Percentiles rank a stretch among this genome's conserved stretches.
Conservation (phyloP, 352 stramenopile species). For the Phytophthora podocarpi region DNA sequence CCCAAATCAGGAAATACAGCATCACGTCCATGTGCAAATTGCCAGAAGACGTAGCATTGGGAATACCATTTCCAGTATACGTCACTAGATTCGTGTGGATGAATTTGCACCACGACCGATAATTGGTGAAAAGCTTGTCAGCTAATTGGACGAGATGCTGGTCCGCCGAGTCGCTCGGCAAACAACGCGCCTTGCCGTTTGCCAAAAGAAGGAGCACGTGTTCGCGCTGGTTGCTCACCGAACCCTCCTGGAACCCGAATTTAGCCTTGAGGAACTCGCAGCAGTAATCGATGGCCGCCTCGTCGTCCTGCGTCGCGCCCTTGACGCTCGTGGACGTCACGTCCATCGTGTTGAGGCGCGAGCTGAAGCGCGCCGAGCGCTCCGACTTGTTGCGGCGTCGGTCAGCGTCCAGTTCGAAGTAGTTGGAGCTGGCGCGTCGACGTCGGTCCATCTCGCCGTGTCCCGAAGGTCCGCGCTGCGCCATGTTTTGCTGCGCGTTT, state of each 20-base stretch:
- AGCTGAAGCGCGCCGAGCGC: constrained; percentile 62
- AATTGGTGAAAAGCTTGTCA: constrained; percentile 79
- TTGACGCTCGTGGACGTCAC: constrained; percentile 45
- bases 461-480: constrained; percentile 34
- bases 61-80: constrained; percentile 36
- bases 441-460: constrained; percentile 47
- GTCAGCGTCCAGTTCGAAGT: constrained; percentile 83
- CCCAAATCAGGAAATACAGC: constrained; percentile 97
- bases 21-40: constrained; percentile 92
- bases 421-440: constrained; percentile 78
- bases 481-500: constrained; percentile 13
- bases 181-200: constrained; percentile 69
- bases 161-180: constrained; percentile 51
- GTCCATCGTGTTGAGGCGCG: constrained; percentile 61
- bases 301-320: constrained; percentile 70
- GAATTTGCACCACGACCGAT: constrained; percentile 79
- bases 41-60: constrained; percentile 14
- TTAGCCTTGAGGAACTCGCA: constrained; percentile 80
- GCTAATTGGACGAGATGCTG: constrained; percentile 68
- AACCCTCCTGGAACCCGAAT: constrained; percentile 87
- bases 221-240: constrained; percentile 83
- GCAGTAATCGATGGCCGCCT: constrained; percentile 83
- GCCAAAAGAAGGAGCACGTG: constrained; percentile 82
- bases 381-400: constrained; percentile 76
- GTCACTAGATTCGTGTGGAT: constrained; percentile 78